Evolutionary conservation across 805 yeast species (phyloP), one percentile per base, ranked within the genome.

Genomic region (Torulaspora maleeae): DNA sequence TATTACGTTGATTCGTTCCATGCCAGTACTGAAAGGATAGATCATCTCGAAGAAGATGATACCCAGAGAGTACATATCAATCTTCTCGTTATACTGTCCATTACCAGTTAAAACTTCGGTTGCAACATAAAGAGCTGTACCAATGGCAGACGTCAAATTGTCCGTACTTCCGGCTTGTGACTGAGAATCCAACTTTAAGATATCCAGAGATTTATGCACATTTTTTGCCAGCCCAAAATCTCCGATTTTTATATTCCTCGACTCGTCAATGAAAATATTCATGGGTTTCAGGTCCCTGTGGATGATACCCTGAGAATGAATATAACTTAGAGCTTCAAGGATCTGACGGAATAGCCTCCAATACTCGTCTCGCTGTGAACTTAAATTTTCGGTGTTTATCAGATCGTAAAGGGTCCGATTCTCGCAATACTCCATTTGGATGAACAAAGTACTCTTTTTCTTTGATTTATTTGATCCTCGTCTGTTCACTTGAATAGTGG

Each of bases 351-450:
- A 76, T 4, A 91, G 71, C 48, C 96, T 73, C 96, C 97, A 93
- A 60, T 90, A 91, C 55, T 86, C 95, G 47, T 79, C 84, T 0
- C 86, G 71, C 39, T 85, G 79, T 8, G 69, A 69, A 4, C 82
- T 85, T 10, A 93, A 71, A 0, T 88, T 89, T 46, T 83, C 86
- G 33, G 79, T 77, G 43, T 74, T 77, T 38, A 93, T 91, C 49
- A 93, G 69, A 66, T 93, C 96, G 41, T 77, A 76, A 24, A 93
- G 67, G 0, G 99, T 91, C 47, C 86, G 87, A 60, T 91, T 93
- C 59, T 93, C 99, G 67, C 99, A 93, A 58, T 93, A 93, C 64
- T 93, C 99, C 99, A 93, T 93, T 61, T 93, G 99, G 54, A 93
- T 93, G 62, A 86, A 93, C 25, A 93, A 67, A 0, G 95, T 88